These are phyloP conservation scores for Penicillium sp. DNA, from an alignment of 2,329 filamentous ascomycete genomes.

Conservation along the genomic window DNA sequence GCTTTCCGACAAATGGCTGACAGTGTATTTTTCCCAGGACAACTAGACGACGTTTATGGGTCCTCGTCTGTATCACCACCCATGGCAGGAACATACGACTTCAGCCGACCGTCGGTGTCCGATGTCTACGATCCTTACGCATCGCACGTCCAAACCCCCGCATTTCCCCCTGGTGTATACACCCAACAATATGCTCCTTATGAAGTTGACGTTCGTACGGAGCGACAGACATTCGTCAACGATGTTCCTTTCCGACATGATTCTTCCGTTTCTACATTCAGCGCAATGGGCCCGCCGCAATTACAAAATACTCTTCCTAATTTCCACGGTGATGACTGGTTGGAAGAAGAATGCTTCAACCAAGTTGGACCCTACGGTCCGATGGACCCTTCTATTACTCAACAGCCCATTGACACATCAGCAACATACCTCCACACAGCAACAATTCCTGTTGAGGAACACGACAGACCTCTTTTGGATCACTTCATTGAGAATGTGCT, in stretches of 20 bases:
- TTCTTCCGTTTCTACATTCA: conserved; percentile 88
- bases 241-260: conserved; percentile 82
- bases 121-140: conserved; percentile 44
- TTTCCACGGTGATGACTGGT: conserved; percentile 65
- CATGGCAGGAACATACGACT: conserved; percentile 47
- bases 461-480: conserved; percentile 80
- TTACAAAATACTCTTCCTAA: conserved; percentile 65
- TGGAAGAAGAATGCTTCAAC: conserved; percentile 69
- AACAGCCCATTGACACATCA: conserved; percentile 33
- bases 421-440: conserved; percentile 34
- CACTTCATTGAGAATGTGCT: conserved; percentile 89
- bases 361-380: conserved; percentile 43
- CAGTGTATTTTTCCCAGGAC: too few relatives aligned
- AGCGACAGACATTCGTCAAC: conserved; percentile 89
- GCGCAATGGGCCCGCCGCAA: conserved; percentile 79
- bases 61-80: background rate
- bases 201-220: conserved; percentile 94
- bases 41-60: too few relatives aligned
- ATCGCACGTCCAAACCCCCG: conserved; percentile 47
- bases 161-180: conserved; percentile 59
- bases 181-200: conserved; percentile 64
- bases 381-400: conserved; percentile 30
- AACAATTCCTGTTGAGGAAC: conserved; percentile 79
- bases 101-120: conserved; percentile 64
- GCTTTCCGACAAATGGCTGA: too few relatives aligned